Conservation (phyloP, 495 filamentous ascomycete genomes). For the Aspergillus carlsbadensis region DNA sequence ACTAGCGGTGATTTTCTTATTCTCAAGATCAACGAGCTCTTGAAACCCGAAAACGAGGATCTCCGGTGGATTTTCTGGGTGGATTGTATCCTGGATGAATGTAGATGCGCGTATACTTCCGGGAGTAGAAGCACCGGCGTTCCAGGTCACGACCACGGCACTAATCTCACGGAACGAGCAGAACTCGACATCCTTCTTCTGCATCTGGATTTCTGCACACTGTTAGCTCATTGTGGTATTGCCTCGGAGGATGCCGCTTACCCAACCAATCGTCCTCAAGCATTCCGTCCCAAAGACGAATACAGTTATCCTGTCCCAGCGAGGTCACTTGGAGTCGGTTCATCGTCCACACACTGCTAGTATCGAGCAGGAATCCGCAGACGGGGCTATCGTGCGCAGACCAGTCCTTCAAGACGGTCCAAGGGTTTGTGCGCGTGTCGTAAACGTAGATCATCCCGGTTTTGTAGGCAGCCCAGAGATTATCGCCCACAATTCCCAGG, state of each 20-base stretch:
- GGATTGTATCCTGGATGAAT: conserved; percentile 76
- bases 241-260: conserved; percentile 31
- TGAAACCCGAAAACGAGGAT: conserved; percentile 97
- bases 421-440: conserved; percentile 76
- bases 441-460: conserved; percentile 96
- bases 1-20: conserved; percentile 97
- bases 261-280: conserved; percentile 90
- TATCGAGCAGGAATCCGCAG: conserved; percentile 71
- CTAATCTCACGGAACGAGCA: conserved; percentile 81
- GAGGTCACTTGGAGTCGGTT: conserved; percentile 86
- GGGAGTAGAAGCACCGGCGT: conserved; percentile 89
- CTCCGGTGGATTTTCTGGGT: conserved; percentile 73
- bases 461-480: conserved; percentile 93
- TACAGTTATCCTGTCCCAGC: conserved; percentile 79
- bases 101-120: conserved; percentile 70
- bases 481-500: conserved; percentile 74
- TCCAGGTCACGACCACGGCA: conserved; percentile 86
- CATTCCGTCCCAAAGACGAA: conserved; percentile 91
- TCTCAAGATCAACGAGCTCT: conserved; percentile 93
- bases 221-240: conserved; percentile 25
- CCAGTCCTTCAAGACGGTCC: conserved; percentile 93
- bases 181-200: conserved; percentile 72
- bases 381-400: conserved; percentile 83
- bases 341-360: conserved; percentile 80
- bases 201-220: conserved; percentile 73